Evolutionary conservation across 108 stramenopile species (phyloP), one percentile per base, ranked within the genome.

Genomic region (Aurantiochytrium sp.): DNA sequence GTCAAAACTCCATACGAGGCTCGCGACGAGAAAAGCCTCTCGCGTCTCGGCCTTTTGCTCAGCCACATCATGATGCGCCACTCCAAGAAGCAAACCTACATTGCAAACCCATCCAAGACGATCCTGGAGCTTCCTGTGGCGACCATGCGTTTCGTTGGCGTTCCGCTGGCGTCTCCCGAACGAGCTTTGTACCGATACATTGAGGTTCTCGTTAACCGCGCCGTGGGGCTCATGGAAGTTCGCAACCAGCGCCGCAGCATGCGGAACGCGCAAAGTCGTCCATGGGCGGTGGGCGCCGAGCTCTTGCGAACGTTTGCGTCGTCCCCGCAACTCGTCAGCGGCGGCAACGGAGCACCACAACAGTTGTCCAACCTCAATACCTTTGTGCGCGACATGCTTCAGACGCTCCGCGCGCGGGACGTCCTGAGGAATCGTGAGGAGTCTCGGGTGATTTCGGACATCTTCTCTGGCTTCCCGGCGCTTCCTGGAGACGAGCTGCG

Each of bases 1-100:
- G 89, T 96, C 23, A 71, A 58, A 14, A 88, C 90, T 47, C 96
- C 93, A 51, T 96, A 91, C 90, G 76, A 91, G 57, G 28, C 10
- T 0, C 87, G 88, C 47, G 60, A 92, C 76, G 49, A 87, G 23
- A 45, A 6, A n/a, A 89, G 89, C 10, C 93, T 94, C 1, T 45
- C 90, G 21, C 94, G 92, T 25, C 94, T 94, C 16, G 60, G 94
- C n/a, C 87, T 89, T 21, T 73, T 96, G 12, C 89, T 97, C 51
- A 45, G 87, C 28, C 72, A 92, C 28, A 55, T 94, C 5, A 91
- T 95, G 73, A 91, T 97, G 60, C 92, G 96, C n/a, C 95, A 95
- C 51, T 92, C 94, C 76, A 96, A 96, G 91, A 87, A 87, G 55
- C 96, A 96, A 95, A 92, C 90, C 14, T 89, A 95, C 21, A 14